A percentile compares a stretch with the other conserved stretches of the same genome.
phyloP scores from a whole-genome alignment of 352 stramenopile genomes.

The Globisporangium solare region DNA sequence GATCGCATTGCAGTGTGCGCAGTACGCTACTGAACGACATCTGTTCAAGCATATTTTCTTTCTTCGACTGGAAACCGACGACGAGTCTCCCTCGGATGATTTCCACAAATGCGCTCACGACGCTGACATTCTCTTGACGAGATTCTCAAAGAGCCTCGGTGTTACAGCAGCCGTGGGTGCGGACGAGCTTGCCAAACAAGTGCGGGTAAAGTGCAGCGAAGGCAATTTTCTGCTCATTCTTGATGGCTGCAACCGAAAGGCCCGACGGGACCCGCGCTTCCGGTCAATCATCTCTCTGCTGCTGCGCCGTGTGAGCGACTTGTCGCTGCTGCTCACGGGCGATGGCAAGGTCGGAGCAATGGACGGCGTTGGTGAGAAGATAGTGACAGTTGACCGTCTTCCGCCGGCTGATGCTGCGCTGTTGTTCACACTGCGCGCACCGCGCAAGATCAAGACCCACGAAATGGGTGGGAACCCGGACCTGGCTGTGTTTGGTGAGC shows the following conservation, averaged over 20 bases:
- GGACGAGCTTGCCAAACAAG: conserved; percentile 46
- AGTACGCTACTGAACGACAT: conserved; percentile 69
- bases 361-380: conserved; percentile 80
- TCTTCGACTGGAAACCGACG: conserved; percentile 35
- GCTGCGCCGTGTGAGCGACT: conserved; percentile 55
- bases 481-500: conserved; percentile 50
- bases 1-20: conserved; percentile 66
- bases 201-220: conserved; percentile 41
- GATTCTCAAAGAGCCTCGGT: conserved; percentile 39
- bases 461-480: conserved; percentile 75
- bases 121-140: conserved; percentile 13
- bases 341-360: conserved; percentile 71
- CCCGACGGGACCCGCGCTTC: conserved; percentile 40
- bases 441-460: conserved; percentile 66
- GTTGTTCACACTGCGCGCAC: conserved; percentile 70
- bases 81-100: conserved; percentile 2
- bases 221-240: conserved; percentile 66
- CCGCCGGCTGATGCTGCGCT: conserved; percentile 61
- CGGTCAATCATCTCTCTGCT: conserved; percentile 40
- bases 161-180: conserved; percentile 14
- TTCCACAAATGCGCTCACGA: neutral
- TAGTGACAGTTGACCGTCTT: conserved; percentile 60
- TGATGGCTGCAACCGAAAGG: conserved; percentile 64
- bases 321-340: conserved; percentile 61
- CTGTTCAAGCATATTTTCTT: conserved; percentile 78